Conservation (phyloP, 208 protist genomes). For the Leishmania arabica region DNA sequence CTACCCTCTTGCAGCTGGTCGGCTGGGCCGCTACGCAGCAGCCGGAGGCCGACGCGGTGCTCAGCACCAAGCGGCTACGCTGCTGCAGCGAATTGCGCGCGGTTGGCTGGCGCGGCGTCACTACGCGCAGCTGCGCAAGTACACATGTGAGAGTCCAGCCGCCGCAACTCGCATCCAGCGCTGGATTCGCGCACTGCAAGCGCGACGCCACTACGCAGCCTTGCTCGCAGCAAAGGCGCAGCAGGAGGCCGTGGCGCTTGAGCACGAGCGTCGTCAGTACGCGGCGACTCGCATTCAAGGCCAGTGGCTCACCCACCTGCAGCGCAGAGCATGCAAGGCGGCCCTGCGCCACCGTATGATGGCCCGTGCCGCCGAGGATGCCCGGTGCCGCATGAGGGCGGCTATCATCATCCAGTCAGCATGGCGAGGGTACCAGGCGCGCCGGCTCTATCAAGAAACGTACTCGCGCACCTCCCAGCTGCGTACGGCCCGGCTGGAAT, state of each 20-base stretch:
- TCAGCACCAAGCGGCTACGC: conserved; percentile 49
- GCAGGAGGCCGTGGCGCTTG: conserved; percentile 15
- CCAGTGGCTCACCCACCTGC: conserved; percentile 26
- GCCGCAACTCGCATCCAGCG: conserved; percentile 52
- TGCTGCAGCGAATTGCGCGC: conserved; percentile 71
- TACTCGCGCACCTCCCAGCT: conserved; percentile 32
- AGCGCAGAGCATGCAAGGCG: conserved; percentile 22
- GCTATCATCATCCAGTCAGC: conserved; percentile 62
- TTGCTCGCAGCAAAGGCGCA: conserved; percentile 26
- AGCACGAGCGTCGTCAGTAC: conserved; percentile 29
- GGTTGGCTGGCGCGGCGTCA: conserved; percentile 63
- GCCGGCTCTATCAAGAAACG: conserved; percentile 26
- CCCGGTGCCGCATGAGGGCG: conserved; percentile 40
- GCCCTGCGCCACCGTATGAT: conserved; percentile 32
- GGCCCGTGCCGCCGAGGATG: conserved; percentile 37
- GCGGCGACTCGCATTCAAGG: conserved; percentile 30
- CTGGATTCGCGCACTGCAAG: conserved; percentile 51
- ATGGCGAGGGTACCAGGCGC: conserved; percentile 52
- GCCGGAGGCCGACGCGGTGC: conserved; percentile 21
- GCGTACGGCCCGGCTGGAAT: conserved; percentile 45
- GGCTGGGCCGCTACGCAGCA: conserved; percentile 6
- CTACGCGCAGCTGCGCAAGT: conserved; percentile 27
- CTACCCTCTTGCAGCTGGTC: conserved; percentile 15
- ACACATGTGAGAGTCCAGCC: conserved; percentile 29
- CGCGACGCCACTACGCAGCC: conserved; percentile 27